Evolutionary conservation across 1,139 yeast species (phyloP).

Genomic region (Geotrichum carabidarum): DNA sequence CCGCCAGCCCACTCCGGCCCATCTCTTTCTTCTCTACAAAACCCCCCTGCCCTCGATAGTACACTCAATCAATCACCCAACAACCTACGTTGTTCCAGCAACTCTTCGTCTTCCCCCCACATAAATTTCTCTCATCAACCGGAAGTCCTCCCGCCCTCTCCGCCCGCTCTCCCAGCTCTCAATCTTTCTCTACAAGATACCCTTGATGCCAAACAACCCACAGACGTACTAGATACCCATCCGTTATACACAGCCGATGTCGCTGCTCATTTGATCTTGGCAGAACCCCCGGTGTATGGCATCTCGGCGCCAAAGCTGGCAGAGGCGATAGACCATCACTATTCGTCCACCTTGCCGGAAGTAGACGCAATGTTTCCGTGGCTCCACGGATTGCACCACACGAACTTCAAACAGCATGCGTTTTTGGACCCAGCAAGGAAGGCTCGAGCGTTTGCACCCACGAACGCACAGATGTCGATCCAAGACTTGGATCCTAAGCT

Average conservation of each 20-base stretch:
- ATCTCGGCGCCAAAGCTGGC: constrained; percentile 32
- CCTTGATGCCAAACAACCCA: constrained; percentile 1
- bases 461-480: neutral
- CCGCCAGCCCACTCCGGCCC: constrained; percentile 12
- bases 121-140: neutral
- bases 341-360: constrained; percentile 54
- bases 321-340: constrained; percentile 32
- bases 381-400: constrained; percentile 61
- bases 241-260: constrained; percentile 11
- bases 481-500: constrained; percentile 18
- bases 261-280: neutral
- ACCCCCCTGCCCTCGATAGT: neutral
- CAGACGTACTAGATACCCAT: neutral
- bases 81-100: neutral
- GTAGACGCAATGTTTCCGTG: constrained; percentile 78
- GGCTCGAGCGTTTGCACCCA: constrained; percentile 12
- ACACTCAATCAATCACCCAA: neutral
- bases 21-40: constrained; percentile 6
- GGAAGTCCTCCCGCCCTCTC: constrained; percentile 9
- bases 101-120: neutral
- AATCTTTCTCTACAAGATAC: neutral
- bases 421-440: constrained; percentile 30
- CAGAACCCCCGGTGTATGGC: constrained; percentile 24
- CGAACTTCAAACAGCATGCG: constrained; percentile 35
- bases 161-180: constrained; percentile 1